phyloP scores from a whole-genome alignment of 345 rosid genomes.

The Pugionium cornutum region DNA sequence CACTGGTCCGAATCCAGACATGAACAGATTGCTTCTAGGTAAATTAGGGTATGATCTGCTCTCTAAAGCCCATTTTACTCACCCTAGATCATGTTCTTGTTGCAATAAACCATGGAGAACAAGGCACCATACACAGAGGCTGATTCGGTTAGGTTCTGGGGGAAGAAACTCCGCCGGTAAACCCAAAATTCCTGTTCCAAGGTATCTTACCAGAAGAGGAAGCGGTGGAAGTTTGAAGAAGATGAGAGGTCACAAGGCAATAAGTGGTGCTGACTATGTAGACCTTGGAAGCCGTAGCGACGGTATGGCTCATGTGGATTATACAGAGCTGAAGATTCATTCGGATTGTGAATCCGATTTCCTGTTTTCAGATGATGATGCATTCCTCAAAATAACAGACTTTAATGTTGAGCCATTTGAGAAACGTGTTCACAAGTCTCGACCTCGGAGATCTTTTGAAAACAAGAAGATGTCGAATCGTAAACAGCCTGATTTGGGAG shows the following conservation, averaged over 20 bases:
- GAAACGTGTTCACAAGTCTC: conserved; percentile 34
- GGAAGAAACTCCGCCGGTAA: conserved; percentile 30
- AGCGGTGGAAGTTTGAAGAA: conserved; percentile 44
- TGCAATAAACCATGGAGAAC: conserved; percentile 59
- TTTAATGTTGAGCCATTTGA: conserved; percentile 35
- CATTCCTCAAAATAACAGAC: conserved; percentile 33
- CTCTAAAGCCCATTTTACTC: conserved; percentile 40
- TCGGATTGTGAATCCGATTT: conserved; percentile 62
- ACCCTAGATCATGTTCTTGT: conserved; percentile 55
- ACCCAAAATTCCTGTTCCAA: conserved; percentile 45
- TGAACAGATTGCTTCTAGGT: conserved; percentile 48
- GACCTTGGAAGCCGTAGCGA: conserved; percentile 42
- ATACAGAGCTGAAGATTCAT: conserved; percentile 53
- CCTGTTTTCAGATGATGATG: conserved; percentile 54
- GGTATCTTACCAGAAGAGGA: conserved; percentile 34
- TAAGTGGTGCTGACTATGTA: conserved; percentile 25
- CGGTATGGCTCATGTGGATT: conserved; percentile 51
- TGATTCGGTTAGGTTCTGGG: conserved; percentile 40
- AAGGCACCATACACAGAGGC: conserved; percentile 44
- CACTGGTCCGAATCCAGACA: conserved; percentile 43
- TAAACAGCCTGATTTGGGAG: conserved; percentile 26
- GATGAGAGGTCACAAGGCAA: conserved; percentile 40
- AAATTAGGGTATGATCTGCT: conserved; percentile 50
- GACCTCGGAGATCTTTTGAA: conserved; percentile 23
- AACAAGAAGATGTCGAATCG: conserved; percentile 25